Evolutionary conservation across 305 asterid genomes (phyloP).

Genomic region (Fraxinus latifolia): DNA sequence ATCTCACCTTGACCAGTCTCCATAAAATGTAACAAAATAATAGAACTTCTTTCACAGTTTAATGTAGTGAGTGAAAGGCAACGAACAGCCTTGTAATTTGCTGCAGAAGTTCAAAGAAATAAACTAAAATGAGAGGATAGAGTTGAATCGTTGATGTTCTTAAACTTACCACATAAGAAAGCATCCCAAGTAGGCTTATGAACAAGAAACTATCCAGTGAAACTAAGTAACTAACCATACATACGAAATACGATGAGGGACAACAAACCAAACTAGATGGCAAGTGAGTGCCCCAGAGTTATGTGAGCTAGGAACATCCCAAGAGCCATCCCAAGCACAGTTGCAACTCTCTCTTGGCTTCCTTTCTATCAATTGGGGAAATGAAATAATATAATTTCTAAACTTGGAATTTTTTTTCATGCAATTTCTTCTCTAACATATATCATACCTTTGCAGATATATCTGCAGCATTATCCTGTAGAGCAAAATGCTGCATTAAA

Average conservation of each 20-base stretch:
- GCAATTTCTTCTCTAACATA: constrained; percentile 2
- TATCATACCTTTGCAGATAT: constrained; percentile 83
- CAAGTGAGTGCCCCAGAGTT: constrained; percentile 68
- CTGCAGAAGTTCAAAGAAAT: constrained; percentile 41
- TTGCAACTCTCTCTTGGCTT: constrained; percentile 95
- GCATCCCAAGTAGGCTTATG: constrained; percentile 16
- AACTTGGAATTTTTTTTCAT: background rate
- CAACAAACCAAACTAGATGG: constrained; percentile 86
- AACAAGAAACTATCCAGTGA: constrained; percentile 32
- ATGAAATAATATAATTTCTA: background rate
- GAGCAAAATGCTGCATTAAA: constrained; percentile 90
- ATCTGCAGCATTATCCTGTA: constrained; percentile 93
- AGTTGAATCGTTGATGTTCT: constrained; percentile 16
- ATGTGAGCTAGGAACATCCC: constrained; percentile 88
- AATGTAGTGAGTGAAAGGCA: constrained; percentile 72
- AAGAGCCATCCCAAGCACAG: constrained; percentile 93
- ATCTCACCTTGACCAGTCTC: constrained; percentile 70
- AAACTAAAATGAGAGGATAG: constrained; percentile 8
- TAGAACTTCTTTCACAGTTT: constrained; percentile 77
- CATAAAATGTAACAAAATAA: constrained; percentile 65
- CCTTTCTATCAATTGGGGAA: constrained; percentile 64
- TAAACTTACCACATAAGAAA: constrained; percentile 6
- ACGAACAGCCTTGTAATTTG: constrained; percentile 86
- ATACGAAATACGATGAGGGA: constrained; percentile 90
- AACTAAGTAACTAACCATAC: constrained; percentile 72